A percentile compares a stretch with the other conserved stretches of the same genome.
Conservation (phyloP, 2,329 filamentous ascomycete genomes). For the Sporothrix pseudoabietina region DNA sequence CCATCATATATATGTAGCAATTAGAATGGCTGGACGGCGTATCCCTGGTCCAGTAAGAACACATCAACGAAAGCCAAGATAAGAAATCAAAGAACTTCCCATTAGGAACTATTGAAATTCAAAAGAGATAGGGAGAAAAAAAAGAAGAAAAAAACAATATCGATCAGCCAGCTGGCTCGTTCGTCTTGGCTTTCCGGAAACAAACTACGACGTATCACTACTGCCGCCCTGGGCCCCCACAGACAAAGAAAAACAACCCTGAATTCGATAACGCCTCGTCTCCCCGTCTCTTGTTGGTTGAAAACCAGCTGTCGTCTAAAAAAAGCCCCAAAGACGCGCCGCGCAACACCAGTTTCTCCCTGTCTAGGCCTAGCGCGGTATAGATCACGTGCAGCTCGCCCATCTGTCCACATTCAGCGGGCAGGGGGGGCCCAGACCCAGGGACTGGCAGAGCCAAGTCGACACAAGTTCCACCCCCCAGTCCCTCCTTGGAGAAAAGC, state of each 20-base stretch:
- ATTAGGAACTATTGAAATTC: neutral
- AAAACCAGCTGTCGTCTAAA: neutral
- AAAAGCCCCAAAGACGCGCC: neutral
- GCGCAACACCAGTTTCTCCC: constrained; percentile 1
- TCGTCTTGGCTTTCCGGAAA: constrained; percentile 10
- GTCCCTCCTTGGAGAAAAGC: constrained; percentile 24
- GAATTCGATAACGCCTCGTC: constrained; percentile 12
- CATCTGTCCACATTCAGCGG: neutral
- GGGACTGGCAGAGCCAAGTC: constrained; percentile 2
- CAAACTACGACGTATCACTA: constrained; percentile 8
- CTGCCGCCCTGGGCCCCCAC: neutral
- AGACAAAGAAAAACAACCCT: neutral
- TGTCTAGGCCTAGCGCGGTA: neutral
- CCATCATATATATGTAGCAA: neutral
- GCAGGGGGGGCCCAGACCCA: constrained; percentile 18
- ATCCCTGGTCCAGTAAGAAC: neutral
- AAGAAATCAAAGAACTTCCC: neutral
- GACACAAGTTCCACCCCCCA: constrained; percentile 17
- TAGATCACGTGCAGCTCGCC: neutral
- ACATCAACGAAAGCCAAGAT: neutral
- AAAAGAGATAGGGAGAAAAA: too few relatives aligned
- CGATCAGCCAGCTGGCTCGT: neutral
- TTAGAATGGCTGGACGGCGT: too few relatives aligned
- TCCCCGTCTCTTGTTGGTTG: constrained; percentile 15
- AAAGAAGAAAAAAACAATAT: neutral